Conservation (phyloP, 176 grass and related monocot species). For the Juncus effusus region DNA sequence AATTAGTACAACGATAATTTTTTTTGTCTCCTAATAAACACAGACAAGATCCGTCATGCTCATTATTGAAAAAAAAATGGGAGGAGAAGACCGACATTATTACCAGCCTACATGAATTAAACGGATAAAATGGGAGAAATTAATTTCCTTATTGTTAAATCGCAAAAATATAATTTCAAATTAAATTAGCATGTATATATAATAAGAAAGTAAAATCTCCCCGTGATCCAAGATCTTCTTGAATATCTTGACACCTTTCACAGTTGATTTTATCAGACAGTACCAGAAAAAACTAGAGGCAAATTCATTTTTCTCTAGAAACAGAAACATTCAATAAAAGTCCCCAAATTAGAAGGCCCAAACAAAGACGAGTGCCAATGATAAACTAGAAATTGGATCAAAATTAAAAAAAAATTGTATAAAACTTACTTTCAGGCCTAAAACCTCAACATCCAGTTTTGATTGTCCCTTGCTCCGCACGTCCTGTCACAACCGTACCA, state of each 20-base stretch:
- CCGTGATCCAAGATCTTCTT: slow-evolving; percentile 97
- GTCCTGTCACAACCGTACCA: slow-evolving; percentile 92
- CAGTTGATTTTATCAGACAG: slow-evolving; percentile 60
- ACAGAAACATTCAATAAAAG: not conserved
- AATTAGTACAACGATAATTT: no score
- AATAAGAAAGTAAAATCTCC: slow-evolving; percentile 23
- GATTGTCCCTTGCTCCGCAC: slow-evolving; percentile 85
- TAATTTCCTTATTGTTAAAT: not conserved
- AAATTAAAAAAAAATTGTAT: not conserved
- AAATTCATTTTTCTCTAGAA: not conserved
- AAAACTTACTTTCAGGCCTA: slow-evolving; percentile 60
- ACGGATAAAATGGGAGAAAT: not conserved
- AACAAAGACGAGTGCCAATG: not conserved
- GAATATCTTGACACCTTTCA: slow-evolving; percentile 99
- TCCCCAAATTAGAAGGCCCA: not conserved
- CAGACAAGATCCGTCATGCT: no score
- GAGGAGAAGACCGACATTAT: slow-evolving; percentile 90
- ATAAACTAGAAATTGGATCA: not conserved
- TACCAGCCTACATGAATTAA: slow-evolving; percentile 45
- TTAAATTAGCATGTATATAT: not conserved
- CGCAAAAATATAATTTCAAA: not conserved
- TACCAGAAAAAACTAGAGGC: not conserved
- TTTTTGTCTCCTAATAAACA: no score
- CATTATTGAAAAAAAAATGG: not conserved
- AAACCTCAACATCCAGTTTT: slow-evolving; percentile 96